Base-by-base conservation (phyloP, 2,329 filamentous ascomycete genomes). In the Hymenoscyphus repandus region DNA sequence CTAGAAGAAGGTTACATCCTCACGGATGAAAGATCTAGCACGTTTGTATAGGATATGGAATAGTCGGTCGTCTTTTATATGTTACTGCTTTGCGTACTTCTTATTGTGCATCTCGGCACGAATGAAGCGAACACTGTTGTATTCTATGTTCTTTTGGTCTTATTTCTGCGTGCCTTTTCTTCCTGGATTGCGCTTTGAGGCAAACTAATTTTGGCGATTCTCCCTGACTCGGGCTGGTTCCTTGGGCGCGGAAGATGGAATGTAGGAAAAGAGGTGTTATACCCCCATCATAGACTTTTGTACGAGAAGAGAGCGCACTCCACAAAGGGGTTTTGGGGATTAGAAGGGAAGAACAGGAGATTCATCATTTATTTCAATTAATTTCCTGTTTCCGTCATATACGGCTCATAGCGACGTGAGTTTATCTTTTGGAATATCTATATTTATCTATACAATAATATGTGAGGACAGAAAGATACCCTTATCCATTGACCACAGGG, bases 21-120 rank as follows among this genome's bases (percentile, higher is more conserved):
- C 58, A 44, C 58, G 58, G 55, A 53, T 45, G 33, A 17, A 39
- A 47, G 48, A 36, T 42, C 15, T 17, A 6, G 49, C 43, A 45
- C 50, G 27, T 44, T 46, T 58, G 58, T 58, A 58, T 52, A 55
- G 50, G 56, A 56, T 56, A 56, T 40, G 53, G 52, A 54, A 48
- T 32, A 20, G 17, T 45, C 17, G 44, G 18, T 32, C 41, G 18
- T 31, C 22, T 27, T 45, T 47, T 46, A 27, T 18, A 15, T 49
- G 44, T 34, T 39, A 46, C 49, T 47, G 20, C 33, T 37, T 46
- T 52, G 46, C 15, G 12, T 37, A 37, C 34, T 17, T 37, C 31
- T 45, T 33, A 20, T 49, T 46, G 27, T 39, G 11, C 31, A 20
- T 46, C 31, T 45, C 15, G 9, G 22, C 22, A 27, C 22, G 7